Base-by-base conservation (phyloP, 305 asterid genomes). In the Fraxinus sp. region DNA sequence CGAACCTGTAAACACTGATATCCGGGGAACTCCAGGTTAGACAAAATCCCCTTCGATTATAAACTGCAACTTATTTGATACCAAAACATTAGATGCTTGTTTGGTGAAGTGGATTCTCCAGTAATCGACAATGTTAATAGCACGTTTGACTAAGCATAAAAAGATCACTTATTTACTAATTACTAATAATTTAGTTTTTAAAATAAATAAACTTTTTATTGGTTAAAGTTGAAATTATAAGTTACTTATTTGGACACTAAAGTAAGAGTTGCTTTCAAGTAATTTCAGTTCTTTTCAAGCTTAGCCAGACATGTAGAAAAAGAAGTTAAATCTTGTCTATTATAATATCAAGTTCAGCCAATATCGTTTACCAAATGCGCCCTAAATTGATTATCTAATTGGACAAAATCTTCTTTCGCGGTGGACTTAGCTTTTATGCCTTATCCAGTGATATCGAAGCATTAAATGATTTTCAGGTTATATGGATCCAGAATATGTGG, bases 1-100 rank as follows among this genome's bases (percentile, higher is more conserved):
- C 68, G 99, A 95, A 87, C 97, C 97, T 2, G 95, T 95, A 20
- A 95, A 90, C 93, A 95, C 98, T 1, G 97, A 93, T 46, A 91
- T 95, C 88, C 91, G 92, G 75, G 99, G 99, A 84, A 95, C 99
- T 82, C 97, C 98, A 86, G 99, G 99, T 96, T 68, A 72, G 90
- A 14, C 75, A 79, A 39, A 57, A 16, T 70, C 66, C 30, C 78
- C 82, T 44, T 82, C 32, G 78, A 82, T 66, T 49, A 33, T 7
- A 71, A 71, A 71, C 24, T 71, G 5, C 24, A 71, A 71, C 44
- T 41, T 78, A 32, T 36, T 5, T 10, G 37, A 32, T 18, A 71
- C 30, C 33, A 33, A 33, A 33, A 71, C 24, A 16, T 33, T 16
- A 71, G 37, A 13, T 18, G 76, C 20, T 71, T 71, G 76, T 33